phyloP scores from a whole-genome alignment of 2,329 filamentous ascomycete species.

The Trichoderma breve region DNA sequence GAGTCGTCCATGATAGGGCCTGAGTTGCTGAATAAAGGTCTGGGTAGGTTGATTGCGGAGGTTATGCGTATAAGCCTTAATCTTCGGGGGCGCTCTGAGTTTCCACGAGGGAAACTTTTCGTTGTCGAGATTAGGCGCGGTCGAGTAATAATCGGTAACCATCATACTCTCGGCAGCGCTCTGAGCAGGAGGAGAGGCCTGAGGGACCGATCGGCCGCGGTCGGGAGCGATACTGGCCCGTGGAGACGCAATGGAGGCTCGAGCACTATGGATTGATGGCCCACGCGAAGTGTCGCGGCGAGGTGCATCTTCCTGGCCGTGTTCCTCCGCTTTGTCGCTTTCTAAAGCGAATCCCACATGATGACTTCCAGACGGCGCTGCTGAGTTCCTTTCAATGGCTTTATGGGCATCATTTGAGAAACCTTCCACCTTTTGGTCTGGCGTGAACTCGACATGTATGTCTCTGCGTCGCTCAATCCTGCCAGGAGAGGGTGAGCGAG shows the following conservation, averaged over 20 bases:
- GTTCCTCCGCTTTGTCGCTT: neutral
- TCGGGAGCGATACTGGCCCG: neutral
- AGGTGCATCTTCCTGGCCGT: neutral
- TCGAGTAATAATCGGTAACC: conserved; percentile 28
- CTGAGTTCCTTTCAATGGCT: neutral
- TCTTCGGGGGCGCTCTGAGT: conserved; percentile 34
- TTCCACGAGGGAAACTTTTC: conserved; percentile 43
- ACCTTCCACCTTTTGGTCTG: neutral
- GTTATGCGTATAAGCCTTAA: conserved; percentile 64
- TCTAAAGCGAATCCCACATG: neutral
- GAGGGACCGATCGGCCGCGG: neutral
- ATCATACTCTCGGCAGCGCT: conserved; percentile 24
- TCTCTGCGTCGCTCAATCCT: conserved; percentile 28
- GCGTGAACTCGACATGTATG: conserved; percentile 35
- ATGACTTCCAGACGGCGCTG: neutral
- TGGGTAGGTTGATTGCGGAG: conserved; percentile 66
- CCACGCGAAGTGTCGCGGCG: neutral
- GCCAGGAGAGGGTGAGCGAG: conserved; percentile 23
- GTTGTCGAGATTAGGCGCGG: conserved; percentile 38
- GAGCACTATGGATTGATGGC: neutral
- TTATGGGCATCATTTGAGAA: neutral
- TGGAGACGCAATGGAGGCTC: conserved; percentile 2
- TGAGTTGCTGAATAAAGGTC: conserved; percentile 72
- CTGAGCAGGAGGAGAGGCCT: conserved; percentile 8
- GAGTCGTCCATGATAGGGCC: conserved; percentile 74